phyloP scores from a whole-genome alignment of 441 rosid species.

The Pelargonium myrrhifolium region DNA sequence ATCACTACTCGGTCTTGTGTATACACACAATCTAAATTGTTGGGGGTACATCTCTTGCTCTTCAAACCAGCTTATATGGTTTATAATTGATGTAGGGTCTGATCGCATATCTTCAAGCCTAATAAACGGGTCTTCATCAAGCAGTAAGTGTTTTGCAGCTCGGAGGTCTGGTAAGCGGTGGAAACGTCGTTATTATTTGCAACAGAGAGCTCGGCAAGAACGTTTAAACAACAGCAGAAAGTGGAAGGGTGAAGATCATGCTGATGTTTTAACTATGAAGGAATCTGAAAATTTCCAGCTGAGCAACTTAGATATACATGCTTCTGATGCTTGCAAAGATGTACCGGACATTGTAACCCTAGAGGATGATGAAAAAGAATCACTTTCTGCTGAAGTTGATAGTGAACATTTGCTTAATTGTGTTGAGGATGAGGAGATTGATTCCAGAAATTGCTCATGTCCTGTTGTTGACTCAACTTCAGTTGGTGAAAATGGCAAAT shows the following conservation, averaged over 20 bases:
- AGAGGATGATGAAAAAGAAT: conserved; percentile 35
- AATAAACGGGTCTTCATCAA: conserved; percentile 40
- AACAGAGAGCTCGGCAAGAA: conserved; percentile 86
- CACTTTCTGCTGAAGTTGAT: conserved; percentile 30
- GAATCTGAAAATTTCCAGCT: conserved; percentile 29
- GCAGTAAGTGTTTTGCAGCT: conserved; percentile 49
- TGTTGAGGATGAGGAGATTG: conserved; percentile 35
- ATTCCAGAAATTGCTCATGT: conserved; percentile 25
- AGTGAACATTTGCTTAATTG: conserved; percentile 29
- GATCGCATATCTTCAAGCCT: conserved; percentile 36
- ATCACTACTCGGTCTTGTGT: background rate
- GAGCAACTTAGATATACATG: conserved; percentile 19
- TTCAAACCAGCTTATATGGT: background rate
- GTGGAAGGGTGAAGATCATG: conserved; percentile 75
- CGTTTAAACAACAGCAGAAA: conserved; percentile 81
- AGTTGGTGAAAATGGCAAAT: conserved; percentile 26
- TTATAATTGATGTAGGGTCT: conserved; percentile 36
- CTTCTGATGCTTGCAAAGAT: conserved; percentile 29
- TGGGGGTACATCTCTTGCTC: background rate
- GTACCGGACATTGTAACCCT: conserved; percentile 30
- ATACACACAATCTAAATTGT: background rate
- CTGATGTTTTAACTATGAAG: conserved; percentile 30
- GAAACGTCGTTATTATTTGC: conserved; percentile 75
- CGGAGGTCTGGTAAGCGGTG: conserved; percentile 72
- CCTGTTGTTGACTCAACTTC: conserved; percentile 22